Evolutionary conservation across 1,139 yeast genomes (phyloP).

Genomic region (Candida tunisiensis): DNA sequence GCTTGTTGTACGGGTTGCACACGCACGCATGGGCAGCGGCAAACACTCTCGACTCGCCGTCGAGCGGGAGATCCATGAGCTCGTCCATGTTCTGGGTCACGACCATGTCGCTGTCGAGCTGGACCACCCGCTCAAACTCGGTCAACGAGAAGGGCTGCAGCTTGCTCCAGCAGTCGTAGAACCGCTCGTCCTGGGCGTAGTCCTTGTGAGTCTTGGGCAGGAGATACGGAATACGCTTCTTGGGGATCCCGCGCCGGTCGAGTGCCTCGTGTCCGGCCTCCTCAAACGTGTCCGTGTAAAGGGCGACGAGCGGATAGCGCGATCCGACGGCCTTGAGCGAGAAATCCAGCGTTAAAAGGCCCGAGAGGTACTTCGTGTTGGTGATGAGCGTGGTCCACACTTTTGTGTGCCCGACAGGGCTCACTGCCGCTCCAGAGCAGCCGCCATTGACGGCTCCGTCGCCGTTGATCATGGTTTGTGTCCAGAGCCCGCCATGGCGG

Average conservation of each 20-base stretch:
- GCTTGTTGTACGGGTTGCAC: slow-evolving; percentile 33
- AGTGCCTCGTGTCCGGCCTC: slow-evolving; percentile 24
- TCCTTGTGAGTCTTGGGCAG: slow-evolving; percentile 27
- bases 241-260: slow-evolving; percentile 24
- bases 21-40: slow-evolving; percentile 47
- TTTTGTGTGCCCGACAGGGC: slow-evolving; percentile 4
- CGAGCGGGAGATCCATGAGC: slow-evolving; percentile 26
- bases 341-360: slow-evolving; percentile 31
- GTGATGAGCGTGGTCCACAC: slow-evolving; percentile 42
- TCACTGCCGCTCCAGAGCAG: too few relatives aligned
- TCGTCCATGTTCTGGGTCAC: slow-evolving; percentile 39
- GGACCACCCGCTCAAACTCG: slow-evolving; percentile 33
- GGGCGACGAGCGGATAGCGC: slow-evolving; percentile 30
- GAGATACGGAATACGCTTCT: slow-evolving; percentile 24
- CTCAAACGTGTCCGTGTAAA: slow-evolving; percentile 30
- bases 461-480: too few relatives aligned
- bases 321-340: slow-evolving; percentile 25
- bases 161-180: slow-evolving; percentile 43
- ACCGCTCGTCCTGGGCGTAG: slow-evolving; percentile 29
- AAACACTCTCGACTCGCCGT: slow-evolving; percentile 20
- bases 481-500: too few relatives aligned
- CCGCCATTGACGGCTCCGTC: too few relatives aligned
- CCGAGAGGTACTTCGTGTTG: slow-evolving; percentile 29
- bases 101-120: slow-evolving; percentile 40
- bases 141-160: slow-evolving; percentile 31